Conservation (phyloP, 306 rosid species). For the Citrullus amarus region DNA sequence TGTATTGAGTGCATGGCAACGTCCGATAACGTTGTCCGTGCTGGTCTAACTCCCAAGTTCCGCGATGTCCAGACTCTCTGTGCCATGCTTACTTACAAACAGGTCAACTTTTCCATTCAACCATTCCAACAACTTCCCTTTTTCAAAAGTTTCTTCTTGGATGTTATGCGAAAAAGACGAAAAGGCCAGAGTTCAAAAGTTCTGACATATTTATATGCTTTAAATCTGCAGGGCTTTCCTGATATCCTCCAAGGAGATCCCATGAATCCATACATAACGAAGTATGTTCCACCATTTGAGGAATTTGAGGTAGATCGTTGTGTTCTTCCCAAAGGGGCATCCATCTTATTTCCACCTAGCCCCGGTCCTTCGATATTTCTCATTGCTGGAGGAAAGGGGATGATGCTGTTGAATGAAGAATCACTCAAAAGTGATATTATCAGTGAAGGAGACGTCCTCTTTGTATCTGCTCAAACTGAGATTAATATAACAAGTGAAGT, state of each 20-base stretch:
- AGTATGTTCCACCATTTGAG: constrained; percentile 68
- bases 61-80: constrained; percentile 84
- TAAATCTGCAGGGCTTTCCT: constrained; percentile 56
- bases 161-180: not conserved
- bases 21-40: constrained; percentile 93
- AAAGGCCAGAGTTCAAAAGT: not conserved
- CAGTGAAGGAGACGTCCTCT: constrained; percentile 69
- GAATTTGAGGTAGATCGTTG: constrained; percentile 86
- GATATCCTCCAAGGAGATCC: constrained; percentile 61
- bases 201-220: not conserved
- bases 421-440: constrained; percentile 24
- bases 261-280: constrained; percentile 40
- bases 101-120: constrained; percentile 27
- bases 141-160: not conserved
- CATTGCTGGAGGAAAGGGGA: constrained; percentile 54
- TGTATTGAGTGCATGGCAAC: constrained; percentile 97
- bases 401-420: constrained; percentile 22
- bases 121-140: not conserved
- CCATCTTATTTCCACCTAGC: constrained; percentile 43
- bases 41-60: constrained; percentile 87
- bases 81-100: constrained; percentile 91
- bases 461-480: constrained; percentile 64
- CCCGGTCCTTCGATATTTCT: constrained; percentile 77
- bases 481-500: constrained; percentile 40
- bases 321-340: constrained; percentile 46